Conservation (phyloP, 352 stramenopile species). For the Phytophthora sp. region DNA sequence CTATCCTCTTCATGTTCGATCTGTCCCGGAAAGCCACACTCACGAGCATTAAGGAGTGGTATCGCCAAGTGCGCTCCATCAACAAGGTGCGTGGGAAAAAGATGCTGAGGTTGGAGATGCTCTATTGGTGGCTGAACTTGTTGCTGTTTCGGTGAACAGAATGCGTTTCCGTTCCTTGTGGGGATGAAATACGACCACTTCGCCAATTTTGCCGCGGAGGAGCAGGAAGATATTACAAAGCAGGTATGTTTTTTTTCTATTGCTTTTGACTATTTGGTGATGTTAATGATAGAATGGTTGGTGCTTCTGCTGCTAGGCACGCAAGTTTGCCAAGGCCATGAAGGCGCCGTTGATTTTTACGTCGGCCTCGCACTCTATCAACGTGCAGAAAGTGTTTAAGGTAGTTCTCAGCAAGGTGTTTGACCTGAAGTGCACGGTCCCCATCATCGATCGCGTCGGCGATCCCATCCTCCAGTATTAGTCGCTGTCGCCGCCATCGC, state of each 20-base stretch:
- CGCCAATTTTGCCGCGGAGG: constrained; percentile 87
- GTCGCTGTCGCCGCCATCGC: constrained; percentile 9
- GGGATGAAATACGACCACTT: constrained; percentile 97
- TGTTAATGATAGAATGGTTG: constrained; percentile 4
- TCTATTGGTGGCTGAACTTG: neutral
- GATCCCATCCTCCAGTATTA: constrained; percentile 94
- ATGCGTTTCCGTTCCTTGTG: constrained; percentile 93
- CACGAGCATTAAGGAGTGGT: constrained; percentile 94
- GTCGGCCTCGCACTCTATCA: constrained; percentile 94
- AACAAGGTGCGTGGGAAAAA: constrained; percentile 87
- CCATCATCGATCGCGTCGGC: constrained; percentile 91
- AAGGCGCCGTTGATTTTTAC: constrained; percentile 95
- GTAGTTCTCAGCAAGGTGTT: constrained; percentile 95
- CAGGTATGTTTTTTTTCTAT: constrained; percentile 50
- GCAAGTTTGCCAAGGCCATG: constrained; percentile 96
- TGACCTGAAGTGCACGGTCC: constrained; percentile 94
- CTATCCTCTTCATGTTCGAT: constrained; percentile 97
- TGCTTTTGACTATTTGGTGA: neutral
- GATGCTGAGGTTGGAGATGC: neutral
- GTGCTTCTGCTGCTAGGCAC: constrained; percentile 62
- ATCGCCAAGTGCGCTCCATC: constrained; percentile 89
- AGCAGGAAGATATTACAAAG: constrained; percentile 95
- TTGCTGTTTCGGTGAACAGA: constrained; percentile 41
- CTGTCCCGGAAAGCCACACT: constrained; percentile 92
- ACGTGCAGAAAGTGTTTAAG: constrained; percentile 97